A percentile compares a stretch with the other conserved stretches of the same genome.
Conservation (phyloP, 352 stramenopile genomes). For the Phytophthora chlamydospora region DNA sequence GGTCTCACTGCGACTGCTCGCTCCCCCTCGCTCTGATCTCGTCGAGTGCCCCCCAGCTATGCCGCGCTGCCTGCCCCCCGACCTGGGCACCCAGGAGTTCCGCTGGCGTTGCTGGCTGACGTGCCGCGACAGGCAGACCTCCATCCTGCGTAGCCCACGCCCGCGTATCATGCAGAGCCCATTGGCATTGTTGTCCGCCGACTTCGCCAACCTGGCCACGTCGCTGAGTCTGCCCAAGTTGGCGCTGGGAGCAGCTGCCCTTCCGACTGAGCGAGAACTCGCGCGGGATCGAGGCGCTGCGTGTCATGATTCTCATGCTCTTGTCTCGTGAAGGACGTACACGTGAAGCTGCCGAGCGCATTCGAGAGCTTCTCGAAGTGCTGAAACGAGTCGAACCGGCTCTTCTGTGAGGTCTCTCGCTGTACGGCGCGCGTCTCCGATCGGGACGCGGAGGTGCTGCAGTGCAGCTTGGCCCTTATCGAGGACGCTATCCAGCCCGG, state of each 20-base stretch:
- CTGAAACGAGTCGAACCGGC: slow-evolving; percentile 74
- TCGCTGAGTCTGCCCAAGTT: slow-evolving; percentile 72
- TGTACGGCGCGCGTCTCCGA: slow-evolving; percentile 73
- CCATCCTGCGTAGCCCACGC: slow-evolving; percentile 61
- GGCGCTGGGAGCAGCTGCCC: no score
- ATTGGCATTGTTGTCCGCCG: slow-evolving; percentile 69
- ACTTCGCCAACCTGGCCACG: slow-evolving; percentile 85
- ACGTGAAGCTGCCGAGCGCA: slow-evolving; percentile 58
- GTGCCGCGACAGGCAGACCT: slow-evolving; percentile 57
- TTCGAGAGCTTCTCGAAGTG: slow-evolving; percentile 68
- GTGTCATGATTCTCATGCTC: slow-evolving; percentile 66
- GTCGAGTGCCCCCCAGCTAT: slow-evolving; percentile 38
- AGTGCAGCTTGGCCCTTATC: slow-evolving; percentile 75
- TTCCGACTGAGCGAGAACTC: slow-evolving; percentile 66
- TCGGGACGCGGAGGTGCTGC: slow-evolving; percentile 66
- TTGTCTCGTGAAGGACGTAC: slow-evolving; percentile 68
- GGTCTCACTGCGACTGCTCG: slow-evolving; percentile 3
- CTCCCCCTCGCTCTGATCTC: not conserved
- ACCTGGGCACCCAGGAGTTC: slow-evolving; percentile 85
- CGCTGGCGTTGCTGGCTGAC: slow-evolving; percentile 74
- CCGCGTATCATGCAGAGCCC: slow-evolving; percentile 81
- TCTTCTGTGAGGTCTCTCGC: slow-evolving; percentile 69
- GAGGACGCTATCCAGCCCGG: slow-evolving; percentile 69
- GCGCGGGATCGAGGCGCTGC: slow-evolving; percentile 74
- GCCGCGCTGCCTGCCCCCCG: slow-evolving; percentile 64